Evolutionary conservation across 352 stramenopile genomes (phyloP).

Genomic region (Pythium folliculosum): DNA sequence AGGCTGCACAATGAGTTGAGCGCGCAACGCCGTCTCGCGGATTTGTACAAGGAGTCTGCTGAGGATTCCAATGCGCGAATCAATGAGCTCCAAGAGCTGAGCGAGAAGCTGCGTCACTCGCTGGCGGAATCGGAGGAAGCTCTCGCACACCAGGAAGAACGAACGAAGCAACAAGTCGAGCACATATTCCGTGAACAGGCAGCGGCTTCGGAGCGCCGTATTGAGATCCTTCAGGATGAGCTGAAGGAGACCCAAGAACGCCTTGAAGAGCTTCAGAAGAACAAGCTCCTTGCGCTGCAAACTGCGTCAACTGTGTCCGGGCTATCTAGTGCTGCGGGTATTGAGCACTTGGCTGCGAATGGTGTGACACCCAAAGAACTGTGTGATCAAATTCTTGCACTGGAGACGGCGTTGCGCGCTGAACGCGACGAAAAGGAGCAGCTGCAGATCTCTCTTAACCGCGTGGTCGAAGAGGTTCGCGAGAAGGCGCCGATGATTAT

Average conservation of each 20-base stretch:
- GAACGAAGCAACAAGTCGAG: constrained; percentile 67
- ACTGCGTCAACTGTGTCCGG: constrained; percentile 55
- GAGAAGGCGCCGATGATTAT: constrained; percentile 90
- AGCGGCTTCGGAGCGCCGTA: constrained; percentile 51
- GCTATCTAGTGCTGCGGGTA: constrained; percentile 58
- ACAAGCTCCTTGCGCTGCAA: constrained; percentile 57
- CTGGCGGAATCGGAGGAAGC: constrained; percentile 65
- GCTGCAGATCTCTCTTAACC: constrained; percentile 89
- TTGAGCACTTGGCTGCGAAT: constrained; percentile 65
- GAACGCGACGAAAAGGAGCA: constrained; percentile 87
- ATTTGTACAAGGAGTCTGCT: constrained; percentile 74
- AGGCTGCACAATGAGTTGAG: constrained; percentile 66
- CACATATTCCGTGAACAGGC: constrained; percentile 76
- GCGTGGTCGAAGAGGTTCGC: constrained; percentile 92
- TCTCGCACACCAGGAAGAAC: constrained; percentile 60
- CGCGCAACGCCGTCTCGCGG: constrained; percentile 64
- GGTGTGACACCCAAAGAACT: constrained; percentile 87
- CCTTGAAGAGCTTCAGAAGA: constrained; percentile 63
- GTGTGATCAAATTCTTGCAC: constrained; percentile 86
- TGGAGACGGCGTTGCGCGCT: constrained; percentile 80
- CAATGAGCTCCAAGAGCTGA: constrained; percentile 54
- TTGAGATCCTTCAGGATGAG: constrained; percentile 58
- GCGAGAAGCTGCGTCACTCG: constrained; percentile 56
- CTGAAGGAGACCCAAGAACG: constrained; percentile 54
- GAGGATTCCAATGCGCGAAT: constrained; percentile 56